Conservation (phyloP, 225 moss, liverwort and hornwort species). For the Asterella californica region DNA sequence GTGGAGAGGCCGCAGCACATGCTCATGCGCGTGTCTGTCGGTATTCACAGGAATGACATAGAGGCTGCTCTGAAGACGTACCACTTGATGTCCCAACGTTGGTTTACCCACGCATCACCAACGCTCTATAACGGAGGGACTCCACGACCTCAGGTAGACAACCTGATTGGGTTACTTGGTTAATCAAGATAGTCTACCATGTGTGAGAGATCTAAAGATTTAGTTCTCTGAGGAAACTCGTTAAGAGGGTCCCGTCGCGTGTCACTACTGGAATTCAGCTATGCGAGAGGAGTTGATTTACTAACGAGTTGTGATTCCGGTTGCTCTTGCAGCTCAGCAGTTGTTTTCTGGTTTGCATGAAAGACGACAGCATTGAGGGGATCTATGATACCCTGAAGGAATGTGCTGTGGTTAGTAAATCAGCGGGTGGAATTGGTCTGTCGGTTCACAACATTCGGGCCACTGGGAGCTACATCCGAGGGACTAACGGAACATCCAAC, state of each 20-base stretch:
- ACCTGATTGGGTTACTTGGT: not conserved
- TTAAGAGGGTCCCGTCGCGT: too few relatives aligned
- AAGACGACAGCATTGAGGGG: slow-evolving; percentile 90
- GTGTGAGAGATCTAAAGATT: too few relatives aligned
- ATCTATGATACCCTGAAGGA: slow-evolving; percentile 93
- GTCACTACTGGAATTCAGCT: too few relatives aligned
- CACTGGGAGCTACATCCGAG: slow-evolving; percentile 86
- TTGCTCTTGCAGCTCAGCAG: slow-evolving; percentile 69
- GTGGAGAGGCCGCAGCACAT: slow-evolving; percentile 96
- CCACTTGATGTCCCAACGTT: slow-evolving; percentile 92
- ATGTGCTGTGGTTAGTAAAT: slow-evolving; percentile 89
- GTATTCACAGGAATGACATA: slow-evolving; percentile 66
- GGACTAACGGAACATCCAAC: slow-evolving; percentile 85
- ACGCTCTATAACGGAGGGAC: slow-evolving; percentile 87
- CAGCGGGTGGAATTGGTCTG: slow-evolving; percentile 81
- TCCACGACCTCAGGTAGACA: slow-evolving; percentile 73
- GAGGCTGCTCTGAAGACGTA: slow-evolving; percentile 72
- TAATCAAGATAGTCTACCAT: not conserved
- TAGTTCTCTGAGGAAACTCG: too few relatives aligned
- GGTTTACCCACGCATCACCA: slow-evolving; percentile 95
- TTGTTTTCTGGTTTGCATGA: slow-evolving; percentile 88
- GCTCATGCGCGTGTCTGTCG: slow-evolving; percentile 92
- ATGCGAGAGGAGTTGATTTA: too few relatives aligned
- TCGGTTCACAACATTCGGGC: slow-evolving; percentile 88
- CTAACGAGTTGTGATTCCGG: not conserved